These are phyloP conservation scores for Steccherinum ochraceum DNA, from an alignment of 768 basidiomycete genomes.

Conservation along the genomic window DNA sequence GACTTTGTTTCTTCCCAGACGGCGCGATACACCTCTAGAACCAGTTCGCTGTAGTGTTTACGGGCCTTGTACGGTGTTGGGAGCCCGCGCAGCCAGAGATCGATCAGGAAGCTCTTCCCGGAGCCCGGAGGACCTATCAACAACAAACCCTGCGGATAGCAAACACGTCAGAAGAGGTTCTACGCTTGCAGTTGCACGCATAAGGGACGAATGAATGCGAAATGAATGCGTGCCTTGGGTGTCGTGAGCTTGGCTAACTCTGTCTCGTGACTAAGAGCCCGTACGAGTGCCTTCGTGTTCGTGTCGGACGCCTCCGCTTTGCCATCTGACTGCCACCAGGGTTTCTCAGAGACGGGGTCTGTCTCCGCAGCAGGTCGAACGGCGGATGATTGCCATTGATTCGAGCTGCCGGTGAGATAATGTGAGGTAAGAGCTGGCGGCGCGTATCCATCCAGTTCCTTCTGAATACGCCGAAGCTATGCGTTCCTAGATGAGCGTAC, in stretches of 20 bases:
- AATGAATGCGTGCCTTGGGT: slow-evolving; percentile 35
- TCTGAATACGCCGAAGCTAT: slow-evolving; percentile 43
- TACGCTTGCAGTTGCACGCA: too few species aligned
- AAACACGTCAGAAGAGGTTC: neutral
- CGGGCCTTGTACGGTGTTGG: slow-evolving; percentile 48
- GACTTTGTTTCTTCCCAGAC: slow-evolving; percentile 46
- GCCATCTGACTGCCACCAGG: slow-evolving; percentile 27
- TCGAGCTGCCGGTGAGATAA: slow-evolving; percentile 17
- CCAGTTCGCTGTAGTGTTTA: slow-evolving; percentile 52
- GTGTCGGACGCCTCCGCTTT: slow-evolving; percentile 15
- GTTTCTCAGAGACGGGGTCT: slow-evolving; percentile 12
- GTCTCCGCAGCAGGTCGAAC: slow-evolving; percentile 3
- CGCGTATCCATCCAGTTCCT: slow-evolving; percentile 40
- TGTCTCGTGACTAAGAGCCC: slow-evolving; percentile 40
- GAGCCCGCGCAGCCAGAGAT: slow-evolving; percentile 48
- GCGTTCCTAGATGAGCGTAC: neutral
- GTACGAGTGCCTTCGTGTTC: slow-evolving; percentile 29
- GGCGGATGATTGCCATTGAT: too few species aligned
- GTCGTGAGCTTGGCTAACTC: slow-evolving; percentile 44
- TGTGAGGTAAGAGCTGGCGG: slow-evolving; percentile 36
- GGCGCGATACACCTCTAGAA: slow-evolving; percentile 47
- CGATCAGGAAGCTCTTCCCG: slow-evolving; percentile 48
- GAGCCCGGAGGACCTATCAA: slow-evolving; percentile 47
- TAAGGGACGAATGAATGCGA: neutral
- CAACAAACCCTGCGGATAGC: slow-evolving; percentile 41